phyloP scores from a whole-genome alignment of 768 basidiomycete species.

The Cystofilobasidium macerans region DNA sequence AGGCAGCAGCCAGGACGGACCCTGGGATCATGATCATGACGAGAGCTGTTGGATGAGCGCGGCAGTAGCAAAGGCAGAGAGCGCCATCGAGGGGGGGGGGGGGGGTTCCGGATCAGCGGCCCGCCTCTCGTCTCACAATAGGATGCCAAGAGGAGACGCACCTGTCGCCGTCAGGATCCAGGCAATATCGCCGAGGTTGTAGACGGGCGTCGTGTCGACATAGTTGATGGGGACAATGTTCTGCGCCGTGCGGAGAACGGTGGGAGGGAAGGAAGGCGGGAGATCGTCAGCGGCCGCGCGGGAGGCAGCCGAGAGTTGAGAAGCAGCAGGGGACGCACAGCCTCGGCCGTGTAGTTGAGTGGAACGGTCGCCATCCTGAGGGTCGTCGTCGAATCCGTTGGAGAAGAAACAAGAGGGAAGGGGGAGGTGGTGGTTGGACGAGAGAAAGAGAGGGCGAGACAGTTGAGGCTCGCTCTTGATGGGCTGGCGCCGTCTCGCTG shows the following conservation, averaged over 20 bases:
- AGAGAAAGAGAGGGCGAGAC: neutral
- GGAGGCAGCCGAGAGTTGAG: neutral
- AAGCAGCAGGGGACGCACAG: neutral
- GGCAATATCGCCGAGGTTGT: slow-evolving; percentile 25
- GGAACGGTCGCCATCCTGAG: slow-evolving; percentile 4
- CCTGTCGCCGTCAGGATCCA: slow-evolving; percentile 17
- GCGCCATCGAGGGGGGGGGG: neutral
- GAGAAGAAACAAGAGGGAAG: neutral
- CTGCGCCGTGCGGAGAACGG: neutral
- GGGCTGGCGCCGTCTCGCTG: too few species aligned
- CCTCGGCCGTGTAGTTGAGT: slow-evolving; percentile 5
- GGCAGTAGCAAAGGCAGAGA: neutral
- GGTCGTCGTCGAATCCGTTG: neutral
- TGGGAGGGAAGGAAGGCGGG: neutral
- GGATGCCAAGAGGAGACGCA: too few species aligned
- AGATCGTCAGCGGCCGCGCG: neutral
- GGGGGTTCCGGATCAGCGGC: neutral
- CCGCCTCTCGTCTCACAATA: too few species aligned
- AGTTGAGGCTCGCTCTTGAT: too few species aligned
- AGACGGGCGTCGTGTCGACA: neutral
- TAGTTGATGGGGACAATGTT: slow-evolving; percentile 8
- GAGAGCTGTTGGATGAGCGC: neutral
- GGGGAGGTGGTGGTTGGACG: neutral
- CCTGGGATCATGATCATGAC: slow-evolving; percentile 1
- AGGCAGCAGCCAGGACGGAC: neutral